Evolutionary conservation across 805 yeast species (phyloP).

Genomic region (Candida quercuum): DNA sequence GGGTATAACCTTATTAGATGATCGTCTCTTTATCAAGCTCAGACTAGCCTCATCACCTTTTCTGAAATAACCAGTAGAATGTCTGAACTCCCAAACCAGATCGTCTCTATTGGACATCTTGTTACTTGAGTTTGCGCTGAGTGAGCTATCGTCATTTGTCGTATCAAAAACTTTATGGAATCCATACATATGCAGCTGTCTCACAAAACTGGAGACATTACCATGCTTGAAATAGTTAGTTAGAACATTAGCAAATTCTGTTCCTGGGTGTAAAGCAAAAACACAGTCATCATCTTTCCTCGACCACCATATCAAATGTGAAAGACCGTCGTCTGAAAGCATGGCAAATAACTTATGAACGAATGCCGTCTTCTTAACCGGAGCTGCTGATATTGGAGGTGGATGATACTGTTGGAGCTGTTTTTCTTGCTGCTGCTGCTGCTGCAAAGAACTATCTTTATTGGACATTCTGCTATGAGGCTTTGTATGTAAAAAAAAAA

Average conservation of each 20-base stretch:
- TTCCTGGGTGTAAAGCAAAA: constrained; percentile 59
- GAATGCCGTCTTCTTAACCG: constrained; percentile 38
- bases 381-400: background rate
- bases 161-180: constrained; percentile 65
- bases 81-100: constrained; percentile 73
- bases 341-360: constrained; percentile 60
- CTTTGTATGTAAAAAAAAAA: too few species aligned
- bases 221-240: constrained; percentile 89
- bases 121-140: constrained; percentile 2
- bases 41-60: constrained; percentile 68
- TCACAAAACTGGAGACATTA: constrained; percentile 86
- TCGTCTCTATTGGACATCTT: constrained; percentile 13
- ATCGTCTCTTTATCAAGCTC: constrained; percentile 61
- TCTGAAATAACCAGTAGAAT: constrained; percentile 62
- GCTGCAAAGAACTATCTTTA: too few species aligned
- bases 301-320: constrained; percentile 62
- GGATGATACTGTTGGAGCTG: background rate
- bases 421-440: background rate
- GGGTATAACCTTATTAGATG: constrained; percentile 15
- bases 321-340: constrained; percentile 49
- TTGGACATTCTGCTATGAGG: too few species aligned
- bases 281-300: constrained; percentile 39
- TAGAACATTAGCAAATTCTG: constrained; percentile 54
- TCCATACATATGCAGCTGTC: constrained; percentile 95
- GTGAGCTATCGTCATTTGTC: constrained; percentile 11